These are phyloP conservation scores for Chamaecrista fasciculata DNA, from an alignment of 306 rosid species.

Conservation along the genomic window DNA sequence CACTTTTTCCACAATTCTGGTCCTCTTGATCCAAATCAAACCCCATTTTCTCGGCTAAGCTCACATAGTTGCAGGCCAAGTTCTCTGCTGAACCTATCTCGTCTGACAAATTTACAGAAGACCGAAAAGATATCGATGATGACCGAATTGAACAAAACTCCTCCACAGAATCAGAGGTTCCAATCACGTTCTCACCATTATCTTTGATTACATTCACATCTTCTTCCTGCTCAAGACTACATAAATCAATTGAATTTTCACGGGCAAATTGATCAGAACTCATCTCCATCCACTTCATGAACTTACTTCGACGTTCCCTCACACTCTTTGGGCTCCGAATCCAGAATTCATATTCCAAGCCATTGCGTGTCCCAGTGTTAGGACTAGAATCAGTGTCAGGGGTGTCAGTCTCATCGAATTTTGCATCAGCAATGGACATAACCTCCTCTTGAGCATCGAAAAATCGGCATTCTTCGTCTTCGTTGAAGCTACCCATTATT, in stretches of 20 bases:
- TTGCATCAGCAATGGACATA: conserved; percentile 47
- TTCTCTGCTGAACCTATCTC: conserved; percentile 38
- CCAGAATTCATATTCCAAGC: conserved; percentile 66
- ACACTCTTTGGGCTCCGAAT: conserved; percentile 65
- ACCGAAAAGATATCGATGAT: conserved; percentile 44
- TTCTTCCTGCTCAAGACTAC: conserved; percentile 36
- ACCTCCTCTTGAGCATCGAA: conserved; percentile 87
- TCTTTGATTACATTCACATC: conserved; percentile 40
- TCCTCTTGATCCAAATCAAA: conserved; percentile 38
- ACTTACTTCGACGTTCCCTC: conserved; percentile 63
- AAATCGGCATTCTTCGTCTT: conserved; percentile 60
- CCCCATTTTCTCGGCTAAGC: conserved; percentile 23
- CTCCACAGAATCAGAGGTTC: conserved; percentile 40
- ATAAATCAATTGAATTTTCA: conserved; percentile 30
- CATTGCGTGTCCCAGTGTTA: conserved; percentile 26
- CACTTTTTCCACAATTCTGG: conserved; percentile 31
- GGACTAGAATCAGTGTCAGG: conserved; percentile 31
- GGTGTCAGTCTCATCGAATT: conserved; percentile 34
- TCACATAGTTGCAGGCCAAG: conserved; percentile 33
- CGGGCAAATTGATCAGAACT: conserved; percentile 31
- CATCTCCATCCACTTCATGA: conserved; percentile 63
- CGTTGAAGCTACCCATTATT: conserved; percentile 74
- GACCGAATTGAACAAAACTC: conserved; percentile 58
- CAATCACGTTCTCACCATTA: conserved; percentile 41
- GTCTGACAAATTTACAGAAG: conserved; percentile 31